Evolutionary conservation across 305 asterid species (phyloP), one percentile per base, ranked within the genome.

Genomic region (Fraxinus xanthoxyloides): DNA sequence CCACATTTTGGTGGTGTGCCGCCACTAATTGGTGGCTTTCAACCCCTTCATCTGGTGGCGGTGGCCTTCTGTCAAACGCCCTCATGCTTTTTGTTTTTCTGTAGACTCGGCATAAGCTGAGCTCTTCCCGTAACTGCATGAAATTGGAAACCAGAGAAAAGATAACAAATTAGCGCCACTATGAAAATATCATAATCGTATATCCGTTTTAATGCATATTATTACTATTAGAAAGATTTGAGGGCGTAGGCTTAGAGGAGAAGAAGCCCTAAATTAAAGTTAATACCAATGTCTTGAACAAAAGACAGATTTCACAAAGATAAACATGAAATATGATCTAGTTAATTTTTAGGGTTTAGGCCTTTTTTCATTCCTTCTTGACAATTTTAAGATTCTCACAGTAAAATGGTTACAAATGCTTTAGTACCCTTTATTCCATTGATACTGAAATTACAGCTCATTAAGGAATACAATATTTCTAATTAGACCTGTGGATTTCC

Each of bases 1-100:
- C 38, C 8, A 35, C 38, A 35, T 35, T 35, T 35, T 35, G 1
- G 38, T 35, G 38, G 8, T 5, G 38, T 35, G 38, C 1, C 61
- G 78, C 63, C 76, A 43, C 43, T 2, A 72, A 10, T n/a, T 56
- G 67, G 67, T 19, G 79, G 67, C 77, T 28, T 72, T 23, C 76
- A 8, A 77, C 75, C 80, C 4, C 74, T n/a, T 28, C 59, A 26
- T 54, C 61, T 7, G 59, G 77, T 13, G 82, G 40, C 5, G 79
- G 81, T 2, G 87, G 87, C 51, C 88, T 85, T 9, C 86, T 78
- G 63, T 85, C 84, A 43, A 79, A 82, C 6, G 84, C 84, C 15
- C 84, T 26, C 63, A 85, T 1, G 72, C 78, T 23, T 65, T 74
- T 80, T 10, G 86, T 69, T 77, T 59, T 70, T 70, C 43, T 83